phyloP scores from a whole-genome alignment of 345 rosid species.

The Lenwebbia sp. region DNA sequence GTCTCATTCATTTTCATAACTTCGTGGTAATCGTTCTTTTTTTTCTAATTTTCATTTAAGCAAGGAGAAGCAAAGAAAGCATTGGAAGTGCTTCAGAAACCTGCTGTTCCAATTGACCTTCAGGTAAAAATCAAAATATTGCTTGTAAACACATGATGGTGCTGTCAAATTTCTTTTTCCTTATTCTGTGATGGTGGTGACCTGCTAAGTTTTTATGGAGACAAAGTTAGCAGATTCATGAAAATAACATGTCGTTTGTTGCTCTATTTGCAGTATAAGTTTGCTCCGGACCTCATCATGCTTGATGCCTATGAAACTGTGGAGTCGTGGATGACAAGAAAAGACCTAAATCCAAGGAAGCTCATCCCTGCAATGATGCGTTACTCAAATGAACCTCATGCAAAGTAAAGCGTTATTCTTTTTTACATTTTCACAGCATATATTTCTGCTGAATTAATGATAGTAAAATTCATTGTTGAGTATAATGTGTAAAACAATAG shows the following conservation, averaged over 20 bases:
- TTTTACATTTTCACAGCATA: not conserved
- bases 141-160: not conserved
- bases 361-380: slow-evolving; percentile 99
- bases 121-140: slow-evolving; percentile 44
- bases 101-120: slow-evolving; percentile 77
- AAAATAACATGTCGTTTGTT: not conserved
- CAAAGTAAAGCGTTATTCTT: slow-evolving; percentile 47
- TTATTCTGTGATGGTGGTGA: slow-evolving; percentile 1
- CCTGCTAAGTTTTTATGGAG: not conserved
- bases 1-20: not conserved
- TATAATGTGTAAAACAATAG: not conserved
- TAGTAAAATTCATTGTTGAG: not conserved
- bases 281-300: slow-evolving; percentile 86
- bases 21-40: not conserved
- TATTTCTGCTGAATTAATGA: not conserved
- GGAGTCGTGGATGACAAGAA: slow-evolving; percentile 93
- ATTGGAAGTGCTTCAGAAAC: slow-evolving; percentile 78
- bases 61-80: slow-evolving; percentile 98
- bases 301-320: slow-evolving; percentile 99
- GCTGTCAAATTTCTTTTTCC: not conserved
- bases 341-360: slow-evolving; percentile 85
- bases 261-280: slow-evolving; percentile 71
- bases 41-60: slow-evolving; percentile 24
- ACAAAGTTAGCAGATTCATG: not conserved
- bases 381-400: slow-evolving; percentile 98